Evolutionary conservation across 2,329 filamentous ascomycete genomes (phyloP), one percentile per base, ranked within the genome.

Genomic region (Nigrospora oryzae): DNA sequence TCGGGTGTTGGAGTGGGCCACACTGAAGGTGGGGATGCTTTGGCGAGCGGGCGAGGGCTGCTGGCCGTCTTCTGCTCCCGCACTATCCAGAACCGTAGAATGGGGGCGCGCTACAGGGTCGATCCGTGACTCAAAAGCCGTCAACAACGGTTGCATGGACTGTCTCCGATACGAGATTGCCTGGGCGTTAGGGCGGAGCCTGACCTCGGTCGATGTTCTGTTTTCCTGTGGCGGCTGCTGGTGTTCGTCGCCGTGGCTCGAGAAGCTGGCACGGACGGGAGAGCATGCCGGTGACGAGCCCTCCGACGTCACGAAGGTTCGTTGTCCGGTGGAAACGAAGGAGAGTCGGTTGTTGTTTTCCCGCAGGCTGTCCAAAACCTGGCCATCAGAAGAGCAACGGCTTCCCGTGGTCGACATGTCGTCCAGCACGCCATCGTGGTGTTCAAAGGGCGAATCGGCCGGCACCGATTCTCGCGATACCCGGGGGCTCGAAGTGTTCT

Each of bases 301-400:
- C 15, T 73, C 69, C 0, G 79, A 82, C 2, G 79, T 82, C 8
- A 81, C 56, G 23, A 78, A 63, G 3, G 80, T 83, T 46, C 75
- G 69, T 55, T 82, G 77, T 7, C 75, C 75, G 5, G 77, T 80
- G 2, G 80, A 83, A 35, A 80, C 67, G 49, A 71, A 75, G 0
- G 80, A 83, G 5, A 79, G 66, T 6, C 80, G 71, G 49, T 79
- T 71, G 2, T 51, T 47, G 28, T 55, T 58, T 38, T 81, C 75
- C 28, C 77, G 68, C 19, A 83, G 61, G 43, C 59, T 75, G 13
- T 84, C 78, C 6, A 83, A 63, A 42, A 77, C 75, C 30, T 69
- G 69, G 14, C 75, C 78, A 46, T 83, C 79, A 13, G 77, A 73
- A 0, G 79, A 83, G 30, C 74, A 63, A 40, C 77, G 57, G 55